Evolutionary conservation across 1,284 basidiomycete genomes (phyloP), one percentile per base, ranked within the genome.

Genomic region (Taiwanofungus camphoratus): DNA sequence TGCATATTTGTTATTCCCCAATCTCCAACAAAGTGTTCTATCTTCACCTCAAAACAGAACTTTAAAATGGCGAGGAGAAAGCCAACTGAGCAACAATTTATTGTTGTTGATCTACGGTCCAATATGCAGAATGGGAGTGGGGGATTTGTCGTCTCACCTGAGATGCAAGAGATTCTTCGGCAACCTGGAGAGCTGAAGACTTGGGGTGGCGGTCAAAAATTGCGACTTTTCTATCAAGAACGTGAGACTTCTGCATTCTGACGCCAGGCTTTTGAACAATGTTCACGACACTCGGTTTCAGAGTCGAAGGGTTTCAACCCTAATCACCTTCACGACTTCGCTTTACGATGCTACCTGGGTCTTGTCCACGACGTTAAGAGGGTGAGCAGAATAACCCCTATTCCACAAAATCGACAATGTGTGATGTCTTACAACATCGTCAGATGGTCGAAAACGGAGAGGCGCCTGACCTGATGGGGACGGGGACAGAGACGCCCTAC

Each of bases 401-500:
- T n/a, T n/a, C n/a, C n/a, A n/a, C n/a, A n/a, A n/a, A n/a, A n/a
- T n/a, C n/a, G n/a, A n/a, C n/a, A n/a, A n/a, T n/a, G n/a, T n/a
- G n/a, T n/a, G n/a, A n/a, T n/a, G n/a, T n/a, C n/a, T n/a, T n/a
- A n/a, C n/a, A n/a, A n/a, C n/a, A n/a, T n/a, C n/a, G 41, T 4
- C 37, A 76, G 74, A 55, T 56, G 9, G 45, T 77, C 27, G 61
- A 67, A 43, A 47, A 50, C 2, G 67, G 69, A 0, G 50, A 44
- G 0, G 68, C 69, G 0, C 74, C 73, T 4, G 64, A 70, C 40
- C 56, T 78, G 1, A 53, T 47, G 20, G 63, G 62, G 12, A 53
- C 47, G 20, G 63, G 62, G 12, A 65, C 65, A 0, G 73, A 77
- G 55, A 77, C 74, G 0, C 61, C 68, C 0, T 74, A 68, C 54